A percentile compares a stretch with the other conserved stretches of the same genome.
Conservation (phyloP, 2,329 filamentous ascomycete genomes). For the Parastagonospora nodorum region DNA sequence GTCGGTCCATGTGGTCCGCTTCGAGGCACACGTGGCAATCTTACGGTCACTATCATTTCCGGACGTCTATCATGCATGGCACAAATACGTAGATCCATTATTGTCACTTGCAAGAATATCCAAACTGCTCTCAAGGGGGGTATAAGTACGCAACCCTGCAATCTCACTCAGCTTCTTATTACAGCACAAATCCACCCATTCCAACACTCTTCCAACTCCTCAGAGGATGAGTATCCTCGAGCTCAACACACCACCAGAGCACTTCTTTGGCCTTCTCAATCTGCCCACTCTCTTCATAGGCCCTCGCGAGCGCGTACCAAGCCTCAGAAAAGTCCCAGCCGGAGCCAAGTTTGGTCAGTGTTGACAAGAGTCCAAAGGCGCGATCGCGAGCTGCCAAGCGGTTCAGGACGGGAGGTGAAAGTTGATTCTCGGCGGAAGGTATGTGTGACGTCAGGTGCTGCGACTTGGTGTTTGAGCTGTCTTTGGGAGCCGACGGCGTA, state of each 20-base stretch:
- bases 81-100: no score
- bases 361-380: slow-evolving; percentile 80
- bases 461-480: slow-evolving; percentile 12
- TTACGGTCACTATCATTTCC: no score
- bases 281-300: slow-evolving; percentile 86
- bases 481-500: not conserved
- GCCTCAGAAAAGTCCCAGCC: slow-evolving; percentile 94
- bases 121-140: not conserved
- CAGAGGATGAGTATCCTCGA: slow-evolving; percentile 83
- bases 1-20: no score
- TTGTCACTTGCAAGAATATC: no score
- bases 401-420: slow-evolving; percentile 72
- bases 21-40: no score
- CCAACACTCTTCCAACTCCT: slow-evolving; percentile 76
- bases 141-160: slow-evolving; percentile 1
- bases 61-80: no score
- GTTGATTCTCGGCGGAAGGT: slow-evolving; percentile 41
- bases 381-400: slow-evolving; percentile 88
- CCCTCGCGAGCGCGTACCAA: slow-evolving; percentile 86
- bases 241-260: slow-evolving; percentile 95
- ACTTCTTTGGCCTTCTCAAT: slow-evolving; percentile 87
- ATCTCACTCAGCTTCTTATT: slow-evolving; percentile 1
- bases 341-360: slow-evolving; percentile 80
- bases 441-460: slow-evolving; percentile 59
- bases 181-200: slow-evolving; percentile 40